Conservation (phyloP, 148 eudicot species). For the Polygonum maritimum region DNA sequence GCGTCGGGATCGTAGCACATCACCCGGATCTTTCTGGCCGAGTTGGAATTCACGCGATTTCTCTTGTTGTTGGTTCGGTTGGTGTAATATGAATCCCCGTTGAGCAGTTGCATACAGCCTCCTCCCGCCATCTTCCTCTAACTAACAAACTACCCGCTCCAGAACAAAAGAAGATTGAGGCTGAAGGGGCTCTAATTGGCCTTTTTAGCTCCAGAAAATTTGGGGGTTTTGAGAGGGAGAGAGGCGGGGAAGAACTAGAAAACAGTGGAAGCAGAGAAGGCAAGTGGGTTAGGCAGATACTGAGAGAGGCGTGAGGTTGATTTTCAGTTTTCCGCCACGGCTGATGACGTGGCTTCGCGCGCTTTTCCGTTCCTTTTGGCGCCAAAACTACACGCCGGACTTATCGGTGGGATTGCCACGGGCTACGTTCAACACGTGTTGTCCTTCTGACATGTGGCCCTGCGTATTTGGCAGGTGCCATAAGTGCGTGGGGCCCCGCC, state of each 20-base stretch:
- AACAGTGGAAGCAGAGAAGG: not conserved
- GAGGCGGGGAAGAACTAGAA: not conserved
- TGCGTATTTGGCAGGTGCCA: not conserved
- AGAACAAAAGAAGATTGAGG: not conserved
- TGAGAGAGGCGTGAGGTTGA: not conserved
- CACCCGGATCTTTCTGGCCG: constrained; percentile 4
- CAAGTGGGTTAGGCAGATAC: not conserved
- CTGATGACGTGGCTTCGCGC: constrained; percentile 2
- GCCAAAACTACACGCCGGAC: not conserved
- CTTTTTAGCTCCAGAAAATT: not conserved
- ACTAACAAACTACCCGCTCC: no score
- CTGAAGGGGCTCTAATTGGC: not conserved
- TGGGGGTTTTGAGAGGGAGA: not conserved
- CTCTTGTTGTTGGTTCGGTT: constrained; percentile 7
- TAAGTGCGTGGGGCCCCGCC: not conserved
- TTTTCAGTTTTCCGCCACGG: not conserved
- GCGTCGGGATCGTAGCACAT: constrained; percentile 6
- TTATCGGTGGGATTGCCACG: not conserved
- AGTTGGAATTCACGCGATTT: not conserved
- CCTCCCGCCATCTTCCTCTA: not conserved
- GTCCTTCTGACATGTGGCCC: not conserved
- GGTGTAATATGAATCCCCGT: not conserved
- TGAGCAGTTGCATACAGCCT: not conserved
- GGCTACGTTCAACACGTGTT: not conserved
- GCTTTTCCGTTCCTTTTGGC: not conserved